A percentile compares a stretch with the other conserved stretches of the same genome.
These are phyloP conservation scores for Miscanthus sacchariflorus DNA, from an alignment of 202 grass and related monocot genomes.

Conservation along the genomic window DNA sequence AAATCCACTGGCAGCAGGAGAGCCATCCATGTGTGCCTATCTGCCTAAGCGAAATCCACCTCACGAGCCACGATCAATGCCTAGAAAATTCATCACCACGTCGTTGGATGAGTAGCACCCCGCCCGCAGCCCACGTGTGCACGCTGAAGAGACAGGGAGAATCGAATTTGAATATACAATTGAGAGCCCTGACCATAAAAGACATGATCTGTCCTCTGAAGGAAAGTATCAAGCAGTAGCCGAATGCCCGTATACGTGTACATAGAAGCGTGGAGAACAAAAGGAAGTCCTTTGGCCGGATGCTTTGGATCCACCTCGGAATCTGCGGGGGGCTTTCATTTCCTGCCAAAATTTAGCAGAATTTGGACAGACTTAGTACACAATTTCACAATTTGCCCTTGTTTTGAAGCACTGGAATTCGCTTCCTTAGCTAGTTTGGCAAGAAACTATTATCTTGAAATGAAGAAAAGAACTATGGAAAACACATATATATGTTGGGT, in stretches of 20 bases:
- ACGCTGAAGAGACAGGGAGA: not conserved
- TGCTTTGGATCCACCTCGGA: not conserved
- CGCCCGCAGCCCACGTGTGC: not conserved
- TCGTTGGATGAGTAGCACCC: not conserved
- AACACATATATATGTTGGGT: too few relatives aligned
- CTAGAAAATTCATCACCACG: not conserved
- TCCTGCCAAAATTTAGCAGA: not conserved
- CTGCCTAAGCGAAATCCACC: not conserved
- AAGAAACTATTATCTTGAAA: not conserved
- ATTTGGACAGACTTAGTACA: not conserved
- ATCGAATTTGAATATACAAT: not conserved
- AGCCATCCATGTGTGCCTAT: not conserved
- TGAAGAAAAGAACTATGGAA: not conserved
- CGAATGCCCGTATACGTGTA: too few relatives aligned
- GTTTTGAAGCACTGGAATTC: not conserved
- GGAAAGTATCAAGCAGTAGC: not conserved
- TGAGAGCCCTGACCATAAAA: not conserved
- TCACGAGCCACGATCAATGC: not conserved
- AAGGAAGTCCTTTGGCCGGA: not conserved
- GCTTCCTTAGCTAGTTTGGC: not conserved
- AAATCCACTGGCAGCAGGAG: not conserved
- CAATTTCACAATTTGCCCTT: too few relatives aligned
- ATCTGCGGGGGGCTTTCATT: not conserved
- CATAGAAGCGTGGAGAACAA: too few relatives aligned
- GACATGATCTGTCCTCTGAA: not conserved